Evolutionary conservation across 2,329 filamentous ascomycete genomes (phyloP).

Genomic region (Dendryphion nanum): DNA sequence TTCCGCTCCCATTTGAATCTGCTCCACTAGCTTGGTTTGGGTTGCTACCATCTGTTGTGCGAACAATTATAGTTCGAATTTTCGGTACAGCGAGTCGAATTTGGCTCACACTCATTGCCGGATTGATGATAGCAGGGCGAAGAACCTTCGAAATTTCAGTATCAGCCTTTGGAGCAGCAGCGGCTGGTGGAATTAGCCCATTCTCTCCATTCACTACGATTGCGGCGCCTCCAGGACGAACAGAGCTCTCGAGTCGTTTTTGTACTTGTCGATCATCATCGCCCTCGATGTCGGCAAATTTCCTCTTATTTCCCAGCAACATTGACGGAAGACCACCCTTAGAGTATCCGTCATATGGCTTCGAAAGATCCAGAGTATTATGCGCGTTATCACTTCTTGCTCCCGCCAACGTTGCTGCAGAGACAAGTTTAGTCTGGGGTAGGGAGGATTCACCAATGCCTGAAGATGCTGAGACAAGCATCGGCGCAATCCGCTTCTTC

Average conservation of each 20-base stretch:
- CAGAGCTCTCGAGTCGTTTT: conserved; percentile 59
- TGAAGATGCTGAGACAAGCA: conserved; percentile 82
- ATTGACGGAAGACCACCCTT: conserved; percentile 84
- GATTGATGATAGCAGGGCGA: conserved; percentile 82
- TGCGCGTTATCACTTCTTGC: conserved; percentile 72
- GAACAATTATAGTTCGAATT: conserved; percentile 76
- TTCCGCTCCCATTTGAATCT: conserved; percentile 43
- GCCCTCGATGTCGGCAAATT: conserved; percentile 68
- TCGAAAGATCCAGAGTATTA: conserved; percentile 83
- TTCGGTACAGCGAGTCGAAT: conserved; percentile 84
- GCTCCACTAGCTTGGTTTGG: conserved; percentile 46
- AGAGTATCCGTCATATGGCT: conserved; percentile 89
- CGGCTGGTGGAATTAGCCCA: conserved; percentile 73
- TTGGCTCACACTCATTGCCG: conserved; percentile 77
- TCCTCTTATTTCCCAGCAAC: conserved; percentile 90
- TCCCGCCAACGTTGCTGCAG: conserved; percentile 62
- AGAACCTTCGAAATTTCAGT: conserved; percentile 73
- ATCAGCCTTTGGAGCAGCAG: conserved; percentile 43
- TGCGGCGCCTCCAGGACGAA: conserved; percentile 66
- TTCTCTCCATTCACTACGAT: conserved; percentile 76
- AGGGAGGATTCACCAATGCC: conserved; percentile 83
- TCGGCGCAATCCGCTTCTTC: conserved; percentile 89
- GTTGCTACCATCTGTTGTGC: conserved; percentile 70
- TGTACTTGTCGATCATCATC: conserved; percentile 68
- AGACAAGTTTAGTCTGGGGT: conserved; percentile 84